Conservation (phyloP, 129 eudicot genomes). For the Kitagawia praeruptora region DNA sequence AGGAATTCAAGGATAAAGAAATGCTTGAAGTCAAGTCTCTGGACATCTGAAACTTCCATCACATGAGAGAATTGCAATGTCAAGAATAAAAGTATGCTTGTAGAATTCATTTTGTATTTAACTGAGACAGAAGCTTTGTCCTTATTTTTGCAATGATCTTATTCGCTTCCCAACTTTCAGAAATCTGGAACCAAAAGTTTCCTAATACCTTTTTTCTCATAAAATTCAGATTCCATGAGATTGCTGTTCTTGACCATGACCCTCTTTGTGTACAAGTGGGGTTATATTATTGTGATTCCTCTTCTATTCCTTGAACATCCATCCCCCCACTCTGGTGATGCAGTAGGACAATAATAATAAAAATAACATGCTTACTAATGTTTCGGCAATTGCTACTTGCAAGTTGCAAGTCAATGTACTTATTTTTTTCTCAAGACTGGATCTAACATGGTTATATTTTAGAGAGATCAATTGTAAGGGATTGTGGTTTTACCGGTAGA, state of each 20-base stretch:
- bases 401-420: too few relatives aligned
- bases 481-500: background rate
- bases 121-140: background rate
- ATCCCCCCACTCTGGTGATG: too few relatives aligned
- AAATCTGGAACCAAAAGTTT: background rate
- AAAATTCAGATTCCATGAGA: background rate
- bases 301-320: background rate
- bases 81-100: conserved; percentile 10
- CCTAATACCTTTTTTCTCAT: background rate
- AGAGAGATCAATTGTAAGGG: background rate
- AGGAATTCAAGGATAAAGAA: conserved; percentile 64
- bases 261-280: background rate
- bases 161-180: background rate
- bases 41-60: conserved; percentile 51
- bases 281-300: background rate
- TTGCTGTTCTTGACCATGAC: background rate
- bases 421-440: background rate
- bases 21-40: conserved; percentile 49
- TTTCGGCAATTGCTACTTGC: background rate
- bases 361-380: too few relatives aligned
- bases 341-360: too few relatives aligned
- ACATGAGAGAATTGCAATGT: background rate
- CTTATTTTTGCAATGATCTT: background rate
- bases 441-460: background rate
- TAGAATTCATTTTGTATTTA: background rate